Conservation (phyloP, 768 basidiomycete genomes). For the Kwoniella mangroviensis region DNA sequence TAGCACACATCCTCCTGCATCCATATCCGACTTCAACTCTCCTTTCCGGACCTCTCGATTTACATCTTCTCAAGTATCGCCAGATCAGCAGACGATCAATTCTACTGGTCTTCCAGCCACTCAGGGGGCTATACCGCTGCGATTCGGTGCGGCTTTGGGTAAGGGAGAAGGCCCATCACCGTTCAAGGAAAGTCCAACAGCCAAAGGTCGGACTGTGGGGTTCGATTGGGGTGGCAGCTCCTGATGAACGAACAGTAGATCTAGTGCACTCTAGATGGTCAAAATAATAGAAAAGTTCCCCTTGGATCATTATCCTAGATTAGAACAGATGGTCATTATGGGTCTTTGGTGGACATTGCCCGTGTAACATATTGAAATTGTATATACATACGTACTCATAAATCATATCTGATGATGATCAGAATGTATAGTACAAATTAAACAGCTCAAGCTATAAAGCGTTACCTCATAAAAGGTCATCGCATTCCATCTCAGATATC, state of each 20-base stretch:
- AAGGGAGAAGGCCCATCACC: not conserved
- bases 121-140: not conserved
- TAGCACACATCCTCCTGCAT: not conserved
- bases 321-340: not conserved
- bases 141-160: conserved; percentile 18
- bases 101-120: not conserved
- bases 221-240: conserved; percentile 21
- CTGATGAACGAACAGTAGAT: not conserved
- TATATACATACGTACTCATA: not conserved
- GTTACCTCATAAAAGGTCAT: not conserved
- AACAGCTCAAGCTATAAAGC: not conserved
- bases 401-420: not conserved
- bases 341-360: not conserved
- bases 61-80: not conserved
- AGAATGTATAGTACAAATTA: not conserved
- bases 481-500: not conserved
- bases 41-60: conserved; percentile 1
- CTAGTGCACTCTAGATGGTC: no score
- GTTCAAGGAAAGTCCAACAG: not conserved
- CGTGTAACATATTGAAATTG: not conserved
- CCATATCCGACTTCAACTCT: not conserved
- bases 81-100: not conserved
- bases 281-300: no score
- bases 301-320: no score
- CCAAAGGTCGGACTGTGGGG: conserved; percentile 14